Conservation (phyloP, 495 filamentous ascomycete species). For the Lichenothelia convexa region DNA sequence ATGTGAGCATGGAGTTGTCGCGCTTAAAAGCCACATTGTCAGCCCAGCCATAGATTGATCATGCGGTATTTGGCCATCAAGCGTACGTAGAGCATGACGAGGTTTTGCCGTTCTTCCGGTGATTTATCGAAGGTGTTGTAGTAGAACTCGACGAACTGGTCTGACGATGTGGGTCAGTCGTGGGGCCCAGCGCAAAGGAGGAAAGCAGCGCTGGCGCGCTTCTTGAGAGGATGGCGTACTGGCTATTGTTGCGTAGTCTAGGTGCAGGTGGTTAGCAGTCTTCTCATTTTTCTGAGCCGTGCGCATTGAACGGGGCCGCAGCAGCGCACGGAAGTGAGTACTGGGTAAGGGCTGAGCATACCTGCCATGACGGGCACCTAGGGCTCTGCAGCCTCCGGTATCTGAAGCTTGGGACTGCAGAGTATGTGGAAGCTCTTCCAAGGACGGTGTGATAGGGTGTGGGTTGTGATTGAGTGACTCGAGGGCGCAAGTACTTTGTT, state of each 20-base stretch:
- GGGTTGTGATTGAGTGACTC: no score
- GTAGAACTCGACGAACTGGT: slow-evolving; percentile 73
- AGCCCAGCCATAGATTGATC: background rate
- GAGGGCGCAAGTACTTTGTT: no score
- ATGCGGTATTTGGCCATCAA: background rate
- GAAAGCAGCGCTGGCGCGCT: background rate
- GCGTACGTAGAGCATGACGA: slow-evolving; percentile 64
- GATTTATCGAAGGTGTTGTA: slow-evolving; percentile 79
- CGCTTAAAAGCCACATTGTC: slow-evolving; percentile 32
- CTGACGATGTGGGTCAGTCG: slow-evolving; percentile 25
- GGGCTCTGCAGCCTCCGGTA: no score
- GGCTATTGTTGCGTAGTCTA: slow-evolving; percentile 36
- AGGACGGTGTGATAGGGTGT: no score
- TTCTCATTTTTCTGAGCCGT: background rate
- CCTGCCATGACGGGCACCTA: no score
- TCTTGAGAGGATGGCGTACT: slow-evolving; percentile 27
- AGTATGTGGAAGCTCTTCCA: background rate
- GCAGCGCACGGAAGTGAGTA: background rate
- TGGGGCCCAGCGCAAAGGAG: background rate
- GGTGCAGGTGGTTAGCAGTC: background rate
- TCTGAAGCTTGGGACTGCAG: no score
- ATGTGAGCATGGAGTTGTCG: slow-evolving; percentile 79
- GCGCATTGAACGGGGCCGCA: background rate
- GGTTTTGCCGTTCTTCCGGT: slow-evolving; percentile 33
- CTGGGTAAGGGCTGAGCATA: background rate